Evolutionary conservation across 129 eudicot genomes (phyloP).

Genomic region (Tanacetum coccineum): DNA sequence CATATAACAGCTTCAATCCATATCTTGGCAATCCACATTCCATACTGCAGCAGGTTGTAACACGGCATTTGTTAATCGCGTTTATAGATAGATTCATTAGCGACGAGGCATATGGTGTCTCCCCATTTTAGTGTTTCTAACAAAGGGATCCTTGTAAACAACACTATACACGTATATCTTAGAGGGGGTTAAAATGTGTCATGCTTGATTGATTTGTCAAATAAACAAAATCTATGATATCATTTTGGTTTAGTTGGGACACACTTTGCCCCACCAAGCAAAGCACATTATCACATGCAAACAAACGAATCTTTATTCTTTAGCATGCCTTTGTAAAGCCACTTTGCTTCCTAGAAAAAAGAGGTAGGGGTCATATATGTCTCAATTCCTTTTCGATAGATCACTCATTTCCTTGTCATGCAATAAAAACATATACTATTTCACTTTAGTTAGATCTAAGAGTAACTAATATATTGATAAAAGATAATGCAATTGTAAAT

Average conservation of each 20-base stretch:
- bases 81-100: too few species aligned
- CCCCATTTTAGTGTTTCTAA: too few species aligned
- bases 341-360: slow-evolving; percentile 21
- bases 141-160: not conserved
- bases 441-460: not conserved
- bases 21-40: too few species aligned
- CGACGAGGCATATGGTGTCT: too few species aligned
- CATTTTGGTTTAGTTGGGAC: slow-evolving; percentile 6
- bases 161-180: too few species aligned
- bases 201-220: not conserved
- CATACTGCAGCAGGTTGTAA: too few species aligned
- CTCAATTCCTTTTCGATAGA: not conserved
- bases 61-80: too few species aligned
- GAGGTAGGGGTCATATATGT: slow-evolving; percentile 23
- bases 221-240: not conserved
- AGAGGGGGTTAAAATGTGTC: too few species aligned
- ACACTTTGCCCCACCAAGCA: slow-evolving; percentile 26
- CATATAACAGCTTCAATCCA: too few species aligned
- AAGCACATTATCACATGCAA: slow-evolving; percentile 32
- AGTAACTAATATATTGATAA: too few species aligned
- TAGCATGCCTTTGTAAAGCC: slow-evolving; percentile 26
- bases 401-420: slow-evolving; percentile 10
- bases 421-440: not conserved
- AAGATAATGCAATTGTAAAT: too few species aligned
- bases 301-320: slow-evolving; percentile 23